These are phyloP conservation scores for Annona squamosa DNA, from an alignment of 164 flowering plant genomes.

Conservation along the genomic window DNA sequence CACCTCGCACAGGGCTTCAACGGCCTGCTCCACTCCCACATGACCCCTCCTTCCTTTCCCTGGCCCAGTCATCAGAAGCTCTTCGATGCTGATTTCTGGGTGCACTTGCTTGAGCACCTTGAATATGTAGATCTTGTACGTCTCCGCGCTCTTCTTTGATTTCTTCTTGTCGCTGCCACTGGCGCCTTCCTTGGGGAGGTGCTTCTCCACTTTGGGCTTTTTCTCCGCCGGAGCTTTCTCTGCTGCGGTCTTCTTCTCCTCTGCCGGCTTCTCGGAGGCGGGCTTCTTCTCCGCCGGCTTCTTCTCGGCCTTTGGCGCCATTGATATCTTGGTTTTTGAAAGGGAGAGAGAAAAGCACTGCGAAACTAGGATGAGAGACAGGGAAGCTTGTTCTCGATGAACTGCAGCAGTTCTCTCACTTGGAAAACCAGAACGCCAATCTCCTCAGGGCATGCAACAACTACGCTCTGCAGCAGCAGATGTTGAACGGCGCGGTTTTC, in stretches of 20 bases:
- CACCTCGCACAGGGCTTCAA: constrained; percentile 74
- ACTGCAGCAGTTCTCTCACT: too few species aligned
- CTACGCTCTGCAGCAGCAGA: too few species aligned
- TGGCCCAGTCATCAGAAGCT: constrained; percentile 66
- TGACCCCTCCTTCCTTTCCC: constrained; percentile 51
- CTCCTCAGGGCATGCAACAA: too few species aligned
- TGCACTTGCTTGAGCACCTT: constrained; percentile 24
- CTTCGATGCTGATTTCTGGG: constrained; percentile 52
- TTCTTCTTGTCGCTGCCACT: constrained; percentile 22
- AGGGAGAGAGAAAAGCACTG: too few species aligned
- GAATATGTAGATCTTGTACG: constrained; percentile 28
- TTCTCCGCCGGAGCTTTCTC: constrained; percentile 28
- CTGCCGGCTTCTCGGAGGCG: constrained; percentile 12
- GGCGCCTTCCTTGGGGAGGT: constrained; percentile 18
- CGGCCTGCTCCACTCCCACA: constrained; percentile 65
- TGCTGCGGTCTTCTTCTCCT: constrained; percentile 12
- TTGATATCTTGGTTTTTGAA: too few species aligned
- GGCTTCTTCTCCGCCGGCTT: constrained; percentile 19
- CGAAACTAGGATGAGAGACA: too few species aligned
- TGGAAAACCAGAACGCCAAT: too few species aligned
- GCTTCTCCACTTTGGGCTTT: constrained; percentile 24
- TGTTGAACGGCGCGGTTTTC: too few species aligned
- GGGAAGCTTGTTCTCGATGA: too few species aligned
- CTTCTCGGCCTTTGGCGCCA: constrained; percentile 26
- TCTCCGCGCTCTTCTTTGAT: constrained; percentile 20